These are phyloP conservation scores for Apiospora arundinis DNA, from an alignment of 2,329 filamentous ascomycete species.

Conservation along the genomic window DNA sequence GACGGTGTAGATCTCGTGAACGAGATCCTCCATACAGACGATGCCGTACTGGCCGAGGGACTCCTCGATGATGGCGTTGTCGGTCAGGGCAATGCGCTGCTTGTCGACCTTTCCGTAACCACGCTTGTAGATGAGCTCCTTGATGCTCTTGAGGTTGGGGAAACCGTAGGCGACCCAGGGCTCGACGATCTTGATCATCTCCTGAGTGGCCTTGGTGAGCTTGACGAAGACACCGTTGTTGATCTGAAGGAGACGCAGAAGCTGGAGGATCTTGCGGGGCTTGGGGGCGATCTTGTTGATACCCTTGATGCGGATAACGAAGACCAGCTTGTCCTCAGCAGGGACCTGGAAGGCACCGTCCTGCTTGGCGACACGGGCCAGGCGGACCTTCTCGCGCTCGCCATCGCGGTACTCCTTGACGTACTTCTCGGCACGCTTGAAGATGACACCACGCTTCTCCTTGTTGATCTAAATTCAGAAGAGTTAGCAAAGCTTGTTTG, in stretches of 20 bases:
- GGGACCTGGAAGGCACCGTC: constrained; percentile 93
- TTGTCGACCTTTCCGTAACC: constrained; percentile 99
- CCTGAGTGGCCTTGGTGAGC: constrained; percentile 94
- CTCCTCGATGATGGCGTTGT: constrained; percentile 98
- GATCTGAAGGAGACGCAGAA: constrained; percentile 99
- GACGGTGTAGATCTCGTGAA: constrained; percentile 99
- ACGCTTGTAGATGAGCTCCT: constrained; percentile 99
- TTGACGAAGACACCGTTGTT: constrained; percentile 99
- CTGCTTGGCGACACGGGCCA: constrained; percentile 87
- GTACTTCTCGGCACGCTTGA: constrained; percentile 99
- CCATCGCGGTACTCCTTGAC: constrained; percentile 99
- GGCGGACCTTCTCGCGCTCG: constrained; percentile 98
- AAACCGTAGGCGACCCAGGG: constrained; percentile 99
- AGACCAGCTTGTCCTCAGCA: constrained; percentile 94
- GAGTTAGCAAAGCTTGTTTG: constrained; percentile 27
- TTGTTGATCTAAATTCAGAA: constrained; percentile 78
- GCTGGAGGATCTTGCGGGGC: constrained; percentile 99
- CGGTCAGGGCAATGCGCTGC: constrained; percentile 94
- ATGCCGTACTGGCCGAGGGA: constrained; percentile 98
- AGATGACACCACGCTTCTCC: constrained; percentile 98
- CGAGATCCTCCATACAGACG: constrained; percentile 98
- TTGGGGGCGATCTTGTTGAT: constrained; percentile 99
- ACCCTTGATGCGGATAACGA: constrained; percentile 99
- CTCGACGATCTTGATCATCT: constrained; percentile 99
- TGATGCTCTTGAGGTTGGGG: constrained; percentile 98